Conservation (phyloP, 768 basidiomycete genomes). For the Strobilomyces echinocephalus region DNA sequence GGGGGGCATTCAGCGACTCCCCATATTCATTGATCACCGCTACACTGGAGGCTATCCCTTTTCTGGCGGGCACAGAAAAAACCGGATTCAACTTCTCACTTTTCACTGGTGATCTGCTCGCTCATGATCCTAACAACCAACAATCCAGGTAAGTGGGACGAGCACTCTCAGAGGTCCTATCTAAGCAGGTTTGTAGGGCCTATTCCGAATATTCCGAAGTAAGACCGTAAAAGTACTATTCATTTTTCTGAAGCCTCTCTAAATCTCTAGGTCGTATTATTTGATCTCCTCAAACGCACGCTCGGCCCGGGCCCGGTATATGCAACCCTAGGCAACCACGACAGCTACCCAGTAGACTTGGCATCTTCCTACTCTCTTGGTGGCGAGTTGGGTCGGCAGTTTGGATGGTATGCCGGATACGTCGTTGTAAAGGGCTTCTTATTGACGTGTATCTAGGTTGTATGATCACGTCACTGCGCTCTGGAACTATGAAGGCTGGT, state of each 20-base stretch:
- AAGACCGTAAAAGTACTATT: neutral
- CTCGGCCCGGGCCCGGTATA: constrained; percentile 71
- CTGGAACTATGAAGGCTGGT: constrained; percentile 70
- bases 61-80: constrained; percentile 53
- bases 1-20: constrained; percentile 43
- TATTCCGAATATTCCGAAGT: constrained; percentile 65
- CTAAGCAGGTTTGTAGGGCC: constrained; percentile 34
- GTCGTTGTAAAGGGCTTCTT: neutral
- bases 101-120: constrained; percentile 71
- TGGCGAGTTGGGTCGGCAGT: constrained; percentile 52
- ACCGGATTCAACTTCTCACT: constrained; percentile 62
- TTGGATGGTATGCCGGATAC: constrained; percentile 49
- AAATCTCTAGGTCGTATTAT: constrained; percentile 61
- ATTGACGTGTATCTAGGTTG: constrained; percentile 43
- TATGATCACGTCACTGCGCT: constrained; percentile 70
- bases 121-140: constrained; percentile 66
- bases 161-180: neutral
- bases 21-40: constrained; percentile 58
- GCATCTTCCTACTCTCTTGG: constrained; percentile 59
- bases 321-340: constrained; percentile 73
- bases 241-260: constrained; percentile 6
- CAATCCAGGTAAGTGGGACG: constrained; percentile 46
- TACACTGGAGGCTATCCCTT: constrained; percentile 63
- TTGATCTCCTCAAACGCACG: constrained; percentile 58
- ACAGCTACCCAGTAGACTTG: constrained; percentile 55